Conservation (phyloP, 768 basidiomycete species). For the Fibroporia radiculosa region DNA sequence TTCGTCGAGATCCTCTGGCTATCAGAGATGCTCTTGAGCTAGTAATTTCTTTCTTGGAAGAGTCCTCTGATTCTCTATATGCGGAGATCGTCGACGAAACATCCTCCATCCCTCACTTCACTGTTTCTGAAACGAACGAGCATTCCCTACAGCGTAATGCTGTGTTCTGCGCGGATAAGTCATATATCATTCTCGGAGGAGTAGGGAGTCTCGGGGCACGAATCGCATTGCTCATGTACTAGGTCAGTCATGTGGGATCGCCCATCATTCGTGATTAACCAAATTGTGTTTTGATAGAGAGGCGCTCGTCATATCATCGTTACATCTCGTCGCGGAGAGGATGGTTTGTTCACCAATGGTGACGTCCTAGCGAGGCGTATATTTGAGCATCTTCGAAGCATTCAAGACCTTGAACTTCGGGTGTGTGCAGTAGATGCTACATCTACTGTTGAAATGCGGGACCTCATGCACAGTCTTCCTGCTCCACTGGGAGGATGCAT, state of each 20-base stretch:
- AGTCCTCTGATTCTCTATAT: too few relatives aligned
- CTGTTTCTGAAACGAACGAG: not conserved
- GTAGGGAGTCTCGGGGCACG: conserved; percentile 31
- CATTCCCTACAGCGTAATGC: not conserved
- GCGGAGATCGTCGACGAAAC: too few relatives aligned
- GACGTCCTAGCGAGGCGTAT: conserved; percentile 1
- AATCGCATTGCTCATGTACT: conserved; percentile 33
- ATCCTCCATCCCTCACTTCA: not conserved
- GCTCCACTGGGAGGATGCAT: conserved; percentile 12
- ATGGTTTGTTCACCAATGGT: not conserved
- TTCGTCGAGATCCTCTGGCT: conserved; percentile 4
- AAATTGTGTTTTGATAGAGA: too few relatives aligned
- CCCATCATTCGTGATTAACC: not conserved
- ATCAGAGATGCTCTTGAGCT: conserved; percentile 10
- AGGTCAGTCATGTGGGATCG: conserved; percentile 18
- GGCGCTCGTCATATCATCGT: conserved; percentile 14
- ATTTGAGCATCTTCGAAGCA: conserved; percentile 7
- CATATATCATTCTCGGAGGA: conserved; percentile 32
- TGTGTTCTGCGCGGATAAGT: conserved; percentile 16
- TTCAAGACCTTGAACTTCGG: conserved; percentile 4
- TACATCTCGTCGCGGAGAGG: conserved; percentile 12
- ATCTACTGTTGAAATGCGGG: not conserved
- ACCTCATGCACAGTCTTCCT: not conserved
- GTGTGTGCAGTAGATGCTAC: conserved; percentile 6
- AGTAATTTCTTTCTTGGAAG: not conserved